A percentile compares a stretch with the other conserved stretches of the same genome.
Evolutionary conservation across 371 early-diverging fungal genomes (phyloP).

Genomic region (Haplosporangium sp.): DNA sequence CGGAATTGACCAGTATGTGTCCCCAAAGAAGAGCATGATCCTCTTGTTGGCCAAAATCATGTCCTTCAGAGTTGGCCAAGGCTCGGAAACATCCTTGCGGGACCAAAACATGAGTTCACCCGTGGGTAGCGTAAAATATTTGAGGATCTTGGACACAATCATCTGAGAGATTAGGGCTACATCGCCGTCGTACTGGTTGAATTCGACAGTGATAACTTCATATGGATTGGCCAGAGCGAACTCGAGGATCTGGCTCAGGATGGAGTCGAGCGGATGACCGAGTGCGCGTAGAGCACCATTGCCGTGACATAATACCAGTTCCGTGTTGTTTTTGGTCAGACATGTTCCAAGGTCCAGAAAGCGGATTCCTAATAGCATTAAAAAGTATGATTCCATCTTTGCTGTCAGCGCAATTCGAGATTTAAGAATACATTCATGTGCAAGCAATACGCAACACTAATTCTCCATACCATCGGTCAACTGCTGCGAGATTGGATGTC

Average conservation of each 20-base stretch:
- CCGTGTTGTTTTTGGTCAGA: conserved; percentile 33
- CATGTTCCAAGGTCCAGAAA: conserved; percentile 51
- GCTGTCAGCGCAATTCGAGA: background rate
- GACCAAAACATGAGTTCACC: conserved; percentile 34
- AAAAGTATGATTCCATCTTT: background rate
- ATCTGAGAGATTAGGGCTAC: conserved; percentile 3
- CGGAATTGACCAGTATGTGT: conserved; percentile 28
- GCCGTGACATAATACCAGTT: conserved; percentile 50
- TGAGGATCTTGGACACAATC: conserved; percentile 23
- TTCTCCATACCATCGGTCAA: conserved; percentile 45
- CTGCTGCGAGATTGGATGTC: conserved; percentile 43
- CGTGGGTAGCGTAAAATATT: conserved; percentile 37
- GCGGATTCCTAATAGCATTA: conserved; percentile 37
- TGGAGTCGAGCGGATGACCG: conserved; percentile 30
- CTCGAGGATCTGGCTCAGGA: conserved; percentile 26
- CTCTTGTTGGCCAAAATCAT: conserved; percentile 52
- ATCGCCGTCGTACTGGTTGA: conserved; percentile 54
- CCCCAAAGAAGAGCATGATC: conserved; percentile 49
- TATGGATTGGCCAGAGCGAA: conserved; percentile 39
- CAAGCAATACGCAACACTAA: background rate
- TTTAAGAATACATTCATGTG: no score
- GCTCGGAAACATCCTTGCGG: conserved; percentile 5
- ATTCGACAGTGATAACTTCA: conserved; percentile 50
- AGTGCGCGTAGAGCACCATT: conserved; percentile 30
- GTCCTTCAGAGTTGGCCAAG: conserved; percentile 52